Evolutionary conservation across 257 asterid species (phyloP).

Genomic region (Solanum appendiculatum): DNA sequence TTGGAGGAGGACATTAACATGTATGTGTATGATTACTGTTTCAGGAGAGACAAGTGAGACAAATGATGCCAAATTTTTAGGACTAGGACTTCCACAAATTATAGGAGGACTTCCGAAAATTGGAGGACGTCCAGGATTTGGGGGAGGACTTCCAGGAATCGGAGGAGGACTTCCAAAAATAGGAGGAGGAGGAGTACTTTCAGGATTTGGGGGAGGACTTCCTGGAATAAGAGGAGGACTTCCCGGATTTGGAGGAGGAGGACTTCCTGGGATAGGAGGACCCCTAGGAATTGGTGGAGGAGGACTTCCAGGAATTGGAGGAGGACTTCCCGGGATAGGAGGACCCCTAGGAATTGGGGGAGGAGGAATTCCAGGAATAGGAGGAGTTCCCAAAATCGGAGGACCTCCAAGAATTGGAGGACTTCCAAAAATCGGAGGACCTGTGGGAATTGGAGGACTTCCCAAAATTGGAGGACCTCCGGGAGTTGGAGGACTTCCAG

Average conservation of each 20-base stretch:
- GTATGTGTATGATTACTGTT: not conserved
- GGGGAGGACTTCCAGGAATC: too few relatives aligned
- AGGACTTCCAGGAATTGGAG: not conserved
- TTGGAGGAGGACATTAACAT: not conserved
- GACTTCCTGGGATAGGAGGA: not conserved
- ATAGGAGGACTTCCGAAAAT: not conserved
- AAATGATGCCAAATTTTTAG: not conserved
- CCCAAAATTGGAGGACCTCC: not conserved
- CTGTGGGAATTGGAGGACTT: not conserved
- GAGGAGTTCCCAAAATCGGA: not conserved
- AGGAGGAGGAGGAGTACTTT: too few relatives aligned
- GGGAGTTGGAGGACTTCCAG: not conserved
- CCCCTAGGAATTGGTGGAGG: not conserved
- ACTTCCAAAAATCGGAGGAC: too few relatives aligned
- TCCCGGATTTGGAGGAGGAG: not conserved
- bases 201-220: too few relatives aligned
- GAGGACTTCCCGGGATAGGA: not conserved
- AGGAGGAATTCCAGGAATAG: too few relatives aligned
- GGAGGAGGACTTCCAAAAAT: not conserved
- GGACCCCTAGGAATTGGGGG: too few relatives aligned
- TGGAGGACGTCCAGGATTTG: not conserved
- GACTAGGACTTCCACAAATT: not conserved
- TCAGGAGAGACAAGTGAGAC: not conserved
- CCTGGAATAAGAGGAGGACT: too few relatives aligned
- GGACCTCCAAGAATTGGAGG: not conserved